Conservation (phyloP, 345 rosid genomes). For the Eucalyptus cladocalyx region DNA sequence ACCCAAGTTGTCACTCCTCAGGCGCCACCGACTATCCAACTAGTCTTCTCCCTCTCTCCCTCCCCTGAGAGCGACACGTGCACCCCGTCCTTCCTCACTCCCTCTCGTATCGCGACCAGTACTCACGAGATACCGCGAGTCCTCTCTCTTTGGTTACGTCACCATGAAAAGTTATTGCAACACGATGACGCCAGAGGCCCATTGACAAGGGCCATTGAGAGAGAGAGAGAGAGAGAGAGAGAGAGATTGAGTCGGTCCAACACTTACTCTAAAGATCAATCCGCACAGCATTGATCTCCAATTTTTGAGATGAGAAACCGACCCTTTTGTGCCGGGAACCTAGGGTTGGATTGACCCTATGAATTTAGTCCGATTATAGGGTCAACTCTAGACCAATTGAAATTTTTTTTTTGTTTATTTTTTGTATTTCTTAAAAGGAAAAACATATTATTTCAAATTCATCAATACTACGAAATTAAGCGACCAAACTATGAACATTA, state of each 20-base stretch:
- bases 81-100: background rate
- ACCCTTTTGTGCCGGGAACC: too few species aligned
- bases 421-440: too few species aligned
- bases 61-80: background rate
- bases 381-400: rapidly evolving
- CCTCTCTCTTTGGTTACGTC: background rate
- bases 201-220: background rate
- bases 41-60: background rate
- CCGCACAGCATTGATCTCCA: too few species aligned
- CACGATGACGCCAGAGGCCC: background rate
- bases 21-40: background rate
- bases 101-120: background rate
- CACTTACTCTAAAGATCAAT: too few species aligned
- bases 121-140: background rate
- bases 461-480: too few species aligned
- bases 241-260: rapidly evolving
- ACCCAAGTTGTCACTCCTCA: background rate
- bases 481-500: too few species aligned
- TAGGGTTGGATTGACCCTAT: rapidly evolving
- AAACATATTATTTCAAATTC: too few species aligned
- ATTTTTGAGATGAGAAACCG: rapidly evolving
- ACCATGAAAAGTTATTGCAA: background rate
- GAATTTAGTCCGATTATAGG: rapidly evolving
- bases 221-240: background rate
- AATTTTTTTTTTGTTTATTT: too few species aligned